These are phyloP conservation scores for Nicotiana benthamiana DNA, from an alignment of 257 asterid species.

Conservation along the genomic window DNA sequence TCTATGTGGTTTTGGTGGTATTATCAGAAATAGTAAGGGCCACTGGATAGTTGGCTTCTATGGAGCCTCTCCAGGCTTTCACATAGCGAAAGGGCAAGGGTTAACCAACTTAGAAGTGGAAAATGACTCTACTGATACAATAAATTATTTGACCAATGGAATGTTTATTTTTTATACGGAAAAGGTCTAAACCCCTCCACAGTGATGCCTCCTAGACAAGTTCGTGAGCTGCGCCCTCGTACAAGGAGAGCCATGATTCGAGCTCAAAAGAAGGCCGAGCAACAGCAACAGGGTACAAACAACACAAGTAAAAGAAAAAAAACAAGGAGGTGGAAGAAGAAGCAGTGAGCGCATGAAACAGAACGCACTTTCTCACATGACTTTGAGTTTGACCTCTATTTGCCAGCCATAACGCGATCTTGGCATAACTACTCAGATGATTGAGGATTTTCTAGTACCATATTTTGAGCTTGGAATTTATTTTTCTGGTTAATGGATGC, in stretches of 20 bases:
- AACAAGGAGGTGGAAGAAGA: constrained; percentile 33
- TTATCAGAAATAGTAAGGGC: too few relatives aligned
- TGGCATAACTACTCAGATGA: background rate
- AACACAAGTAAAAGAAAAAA: constrained; percentile 53
- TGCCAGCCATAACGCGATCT: background rate
- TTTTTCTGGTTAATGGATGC: background rate
- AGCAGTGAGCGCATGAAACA: constrained; percentile 29
- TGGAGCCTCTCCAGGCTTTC: too few relatives aligned
- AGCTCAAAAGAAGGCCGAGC: constrained; percentile 89
- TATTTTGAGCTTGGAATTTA: background rate
- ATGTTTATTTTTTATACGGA: too few relatives aligned
- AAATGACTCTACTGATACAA: too few relatives aligned
- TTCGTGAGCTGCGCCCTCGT: constrained; percentile 91
- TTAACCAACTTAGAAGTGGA: too few relatives aligned
- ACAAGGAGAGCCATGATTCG: constrained; percentile 81
- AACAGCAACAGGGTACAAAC: constrained; percentile 42
- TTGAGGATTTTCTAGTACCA: background rate
- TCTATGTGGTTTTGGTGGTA: too few relatives aligned
- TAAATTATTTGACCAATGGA: too few relatives aligned
- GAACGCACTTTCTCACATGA: background rate
- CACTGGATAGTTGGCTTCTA: too few relatives aligned
- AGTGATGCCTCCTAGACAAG: constrained; percentile 84
- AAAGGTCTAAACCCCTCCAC: too few relatives aligned
- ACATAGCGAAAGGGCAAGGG: too few relatives aligned
- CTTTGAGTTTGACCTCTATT: background rate